Percentiles rank a stretch among this genome's conserved stretches.
Conservation (phyloP, 164 flowering plant genomes). For the Stephania yunnanensis region DNA sequence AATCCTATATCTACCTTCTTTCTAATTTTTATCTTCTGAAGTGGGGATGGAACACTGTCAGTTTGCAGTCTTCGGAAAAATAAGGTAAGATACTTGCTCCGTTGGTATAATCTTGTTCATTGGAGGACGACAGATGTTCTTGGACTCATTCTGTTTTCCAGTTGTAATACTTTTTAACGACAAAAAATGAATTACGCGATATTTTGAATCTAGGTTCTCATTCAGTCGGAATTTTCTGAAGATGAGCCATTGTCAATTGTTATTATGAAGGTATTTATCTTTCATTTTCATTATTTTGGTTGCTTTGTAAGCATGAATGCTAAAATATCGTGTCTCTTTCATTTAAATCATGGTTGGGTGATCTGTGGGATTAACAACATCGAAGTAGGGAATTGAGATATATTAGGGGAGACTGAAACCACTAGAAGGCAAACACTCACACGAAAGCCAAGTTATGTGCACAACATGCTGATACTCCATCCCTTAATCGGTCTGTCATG, state of each 20-base stretch:
- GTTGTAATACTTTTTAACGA: background rate
- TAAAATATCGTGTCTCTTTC: no score
- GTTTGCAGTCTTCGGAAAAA: conserved; percentile 81
- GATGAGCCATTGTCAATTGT: conserved; percentile 85
- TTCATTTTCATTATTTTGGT: background rate
- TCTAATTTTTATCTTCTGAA: conserved; percentile 20
- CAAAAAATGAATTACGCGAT: background rate
- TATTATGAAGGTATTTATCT: conserved; percentile 71
- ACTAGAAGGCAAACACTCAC: no score
- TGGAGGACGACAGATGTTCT: background rate
- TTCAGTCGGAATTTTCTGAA: conserved; percentile 85
- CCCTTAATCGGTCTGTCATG: no score
- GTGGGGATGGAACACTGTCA: conserved; percentile 96
- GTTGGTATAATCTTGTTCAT: background rate
- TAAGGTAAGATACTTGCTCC: conserved; percentile 38
- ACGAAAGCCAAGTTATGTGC: no score
- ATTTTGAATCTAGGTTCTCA: conserved; percentile 46
- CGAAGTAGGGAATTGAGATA: no score
- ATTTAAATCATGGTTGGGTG: no score
- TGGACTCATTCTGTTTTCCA: background rate
- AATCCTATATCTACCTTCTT: background rate
- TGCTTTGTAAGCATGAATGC: background rate
- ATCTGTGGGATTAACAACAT: no score
- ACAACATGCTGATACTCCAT: no score
- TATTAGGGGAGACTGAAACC: no score